Base-by-base conservation (phyloP, 2,329 filamentous ascomycete genomes). In the Aspergillus pseudotamarii region DNA sequence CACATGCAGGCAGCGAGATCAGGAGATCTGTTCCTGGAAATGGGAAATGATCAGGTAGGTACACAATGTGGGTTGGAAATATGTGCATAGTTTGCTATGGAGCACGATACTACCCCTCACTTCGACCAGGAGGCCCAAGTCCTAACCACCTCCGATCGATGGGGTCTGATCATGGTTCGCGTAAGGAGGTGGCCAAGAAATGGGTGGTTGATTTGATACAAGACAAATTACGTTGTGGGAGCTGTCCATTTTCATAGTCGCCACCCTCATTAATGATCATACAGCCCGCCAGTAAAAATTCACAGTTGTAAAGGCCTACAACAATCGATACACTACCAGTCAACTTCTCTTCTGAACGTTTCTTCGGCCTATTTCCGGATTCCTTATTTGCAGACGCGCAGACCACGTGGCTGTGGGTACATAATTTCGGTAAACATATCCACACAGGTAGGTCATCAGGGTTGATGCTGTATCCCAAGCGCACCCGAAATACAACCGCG, bases 1-100 rank as follows among this genome's bases (percentile, higher is more conserved):
- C 58, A 56, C 61, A 63, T 63, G 61, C 58, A 58, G 41, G 53
- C 36, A 21, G 61, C 53, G 57, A 57, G 58, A 50, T 57, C 34
- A 41, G 28, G 19, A 51, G 53, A 61, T 63, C 53, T 34, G 61
- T 61, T 61, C 59, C 59, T 61, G 59, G 48, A 30, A 50, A 51
- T 61, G 59, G 48, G 19, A 50, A 32, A 28, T 51, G 16, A 51
- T 30, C 14, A 30, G 5, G 5, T 6, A 23, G 10, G 19, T 23
- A 51, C 26, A 19, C 19, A 51, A 30, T n/a, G 26, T 28, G 23
- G 26, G 14, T 28, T 19, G 6, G 28, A 51, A 30, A 51, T 48
- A 51, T 51, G 48, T n/a, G 48, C 48, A 21, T 51, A 26, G n/a
- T 19, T 51, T 51, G 26, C 26, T 51, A 51, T 51, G 48, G 32